Percentiles rank a stretch among this genome's conserved stretches.
Evolutionary conservation across 2,329 filamentous ascomycete genomes (phyloP).

Genomic region (Blastomyces gilchristii): DNA sequence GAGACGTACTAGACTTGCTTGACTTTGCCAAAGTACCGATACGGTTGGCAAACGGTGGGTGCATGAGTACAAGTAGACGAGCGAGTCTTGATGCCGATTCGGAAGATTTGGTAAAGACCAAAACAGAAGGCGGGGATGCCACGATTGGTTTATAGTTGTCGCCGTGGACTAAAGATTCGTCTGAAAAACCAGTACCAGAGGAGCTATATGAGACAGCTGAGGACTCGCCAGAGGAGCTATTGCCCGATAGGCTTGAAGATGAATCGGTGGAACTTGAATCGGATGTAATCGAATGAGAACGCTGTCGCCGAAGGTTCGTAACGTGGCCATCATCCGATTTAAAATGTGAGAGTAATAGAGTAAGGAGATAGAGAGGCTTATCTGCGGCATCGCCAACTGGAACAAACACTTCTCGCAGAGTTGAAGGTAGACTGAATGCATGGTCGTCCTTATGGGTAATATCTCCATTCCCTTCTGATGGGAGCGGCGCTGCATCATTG

Average conservation of each 20-base stretch:
- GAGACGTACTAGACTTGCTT: conserved; percentile 59
- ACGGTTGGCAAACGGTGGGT: conserved; percentile 45
- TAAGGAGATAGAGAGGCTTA: conserved; percentile 77
- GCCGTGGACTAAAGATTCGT: conserved; percentile 26
- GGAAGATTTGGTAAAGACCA: conserved; percentile 87
- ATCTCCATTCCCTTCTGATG: conserved; percentile 15
- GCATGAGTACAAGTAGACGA: conserved; percentile 61
- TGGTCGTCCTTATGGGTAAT: conserved; percentile 37
- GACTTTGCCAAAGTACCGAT: conserved; percentile 68
- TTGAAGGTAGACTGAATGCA: conserved; percentile 50
- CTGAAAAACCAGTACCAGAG: conserved; percentile 24
- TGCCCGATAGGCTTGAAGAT: conserved; percentile 22
- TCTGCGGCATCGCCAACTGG: conserved; percentile 58
- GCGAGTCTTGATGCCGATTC: conserved; percentile 80
- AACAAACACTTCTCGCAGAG: conserved; percentile 55
- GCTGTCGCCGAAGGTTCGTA: conserved; percentile 7
- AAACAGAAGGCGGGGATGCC: conserved; percentile 36
- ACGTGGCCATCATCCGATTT: conserved; percentile 15
- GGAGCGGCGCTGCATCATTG: conserved; percentile 11
- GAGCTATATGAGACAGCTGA: conserved; percentile 17
- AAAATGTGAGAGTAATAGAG: conserved; percentile 49
- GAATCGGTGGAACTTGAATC: conserved; percentile 22
- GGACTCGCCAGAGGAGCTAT: conserved; percentile 24
- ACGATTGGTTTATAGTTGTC: conserved; percentile 18
- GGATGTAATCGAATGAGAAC: conserved; percentile 4